Conservation (phyloP, 345 rosid genomes). For the Citrus mangshanensis region DNA sequence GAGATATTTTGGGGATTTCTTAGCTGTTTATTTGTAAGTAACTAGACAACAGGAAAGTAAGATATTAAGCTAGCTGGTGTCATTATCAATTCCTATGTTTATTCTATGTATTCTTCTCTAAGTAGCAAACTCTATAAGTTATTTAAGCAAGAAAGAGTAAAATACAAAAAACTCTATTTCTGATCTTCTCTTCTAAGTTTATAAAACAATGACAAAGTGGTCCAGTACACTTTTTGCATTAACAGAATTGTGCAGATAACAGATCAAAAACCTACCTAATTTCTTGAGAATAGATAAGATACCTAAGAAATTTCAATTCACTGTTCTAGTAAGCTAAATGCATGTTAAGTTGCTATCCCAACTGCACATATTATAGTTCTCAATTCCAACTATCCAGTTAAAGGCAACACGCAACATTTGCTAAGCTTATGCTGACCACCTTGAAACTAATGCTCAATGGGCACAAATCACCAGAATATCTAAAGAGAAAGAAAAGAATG, state of each 20-base stretch:
- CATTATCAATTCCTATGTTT: too few species aligned
- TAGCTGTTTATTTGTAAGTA: too few species aligned
- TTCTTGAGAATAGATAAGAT: background rate
- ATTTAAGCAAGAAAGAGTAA: too few species aligned
- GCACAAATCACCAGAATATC: slow-evolving; percentile 2
- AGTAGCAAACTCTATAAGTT: too few species aligned
- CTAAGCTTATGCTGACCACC: background rate
- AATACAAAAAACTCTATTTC: too few species aligned
- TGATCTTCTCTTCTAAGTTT: too few species aligned
- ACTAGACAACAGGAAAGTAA: too few species aligned
- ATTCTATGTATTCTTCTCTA: too few species aligned
- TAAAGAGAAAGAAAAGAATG: background rate
- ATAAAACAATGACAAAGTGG: background rate
- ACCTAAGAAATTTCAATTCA: background rate
- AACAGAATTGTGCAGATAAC: background rate
- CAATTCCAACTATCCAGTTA: background rate
- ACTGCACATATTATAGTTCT: background rate
- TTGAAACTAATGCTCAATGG: background rate
- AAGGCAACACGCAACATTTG: background rate
- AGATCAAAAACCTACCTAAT: background rate
- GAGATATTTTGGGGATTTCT: too few species aligned
- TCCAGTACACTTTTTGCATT: background rate
- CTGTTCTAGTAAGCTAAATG: background rate
- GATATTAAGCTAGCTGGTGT: too few species aligned
- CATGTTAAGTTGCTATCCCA: background rate